phyloP scores from a whole-genome alignment of 2,329 filamentous ascomycete species.

The Hypoxylon sp. region DNA sequence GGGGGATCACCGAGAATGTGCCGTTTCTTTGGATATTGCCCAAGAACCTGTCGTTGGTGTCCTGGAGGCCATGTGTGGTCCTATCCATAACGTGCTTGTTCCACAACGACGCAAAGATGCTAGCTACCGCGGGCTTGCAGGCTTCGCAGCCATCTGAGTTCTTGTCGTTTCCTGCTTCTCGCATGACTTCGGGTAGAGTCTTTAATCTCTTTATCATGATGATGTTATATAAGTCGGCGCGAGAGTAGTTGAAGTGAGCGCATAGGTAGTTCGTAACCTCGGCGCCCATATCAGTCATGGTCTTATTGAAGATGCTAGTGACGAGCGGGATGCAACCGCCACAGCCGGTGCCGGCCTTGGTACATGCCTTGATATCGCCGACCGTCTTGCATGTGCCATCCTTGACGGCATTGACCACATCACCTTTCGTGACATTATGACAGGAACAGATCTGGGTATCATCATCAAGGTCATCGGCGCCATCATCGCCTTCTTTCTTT shows the following conservation, averaged over 20 bases:
- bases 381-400: conserved; percentile 85
- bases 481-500: conserved; percentile 80
- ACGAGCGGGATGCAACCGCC: conserved; percentile 92
- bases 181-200: conserved; percentile 83
- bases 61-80: conserved; percentile 81
- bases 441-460: conserved; percentile 94
- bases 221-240: conserved; percentile 92
- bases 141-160: conserved; percentile 85
- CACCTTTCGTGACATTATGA: conserved; percentile 91
- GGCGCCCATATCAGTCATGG: conserved; percentile 87
- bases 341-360: conserved; percentile 91
- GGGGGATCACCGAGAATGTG: conserved; percentile 89
- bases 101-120: conserved; percentile 85
- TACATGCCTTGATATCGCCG: conserved; percentile 87
- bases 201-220: conserved; percentile 84
- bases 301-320: conserved; percentile 89
- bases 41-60: conserved; percentile 90
- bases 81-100: conserved; percentile 86
- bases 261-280: conserved; percentile 91
- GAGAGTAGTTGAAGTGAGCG: conserved; percentile 85
- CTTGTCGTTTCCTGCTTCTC: conserved; percentile 78
- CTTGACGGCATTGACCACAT: conserved; percentile 80
- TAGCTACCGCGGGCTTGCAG: conserved; percentile 87
- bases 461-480: conserved; percentile 82
- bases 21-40: conserved; percentile 94